Percentiles rank a stretch among this genome's conserved stretches.
Conservation (phyloP, 2,329 filamentous ascomycete genomes). For the Leptographium radiaticola region DNA sequence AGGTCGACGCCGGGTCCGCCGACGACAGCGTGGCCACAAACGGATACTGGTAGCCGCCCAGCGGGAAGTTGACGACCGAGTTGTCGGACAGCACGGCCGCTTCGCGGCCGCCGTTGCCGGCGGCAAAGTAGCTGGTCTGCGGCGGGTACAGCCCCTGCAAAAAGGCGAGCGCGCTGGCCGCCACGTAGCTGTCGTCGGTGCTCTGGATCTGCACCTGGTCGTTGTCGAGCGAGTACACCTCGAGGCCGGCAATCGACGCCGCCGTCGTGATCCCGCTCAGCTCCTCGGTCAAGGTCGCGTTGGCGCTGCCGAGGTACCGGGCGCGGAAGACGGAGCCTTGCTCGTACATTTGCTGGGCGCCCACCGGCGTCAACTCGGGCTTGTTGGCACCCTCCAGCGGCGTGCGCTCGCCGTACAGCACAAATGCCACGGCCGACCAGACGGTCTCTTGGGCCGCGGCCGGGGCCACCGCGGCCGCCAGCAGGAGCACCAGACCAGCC, state of each 20-base stretch:
- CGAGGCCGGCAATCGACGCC: constrained; percentile 29
- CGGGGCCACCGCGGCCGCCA: neutral
- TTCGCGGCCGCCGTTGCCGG: constrained; percentile 21
- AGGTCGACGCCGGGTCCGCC: constrained; percentile 29
- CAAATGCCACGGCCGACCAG: constrained; percentile 35
- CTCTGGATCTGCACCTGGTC: constrained; percentile 29
- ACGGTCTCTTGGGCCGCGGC: constrained; percentile 17
- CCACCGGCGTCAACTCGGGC: constrained; percentile 33
- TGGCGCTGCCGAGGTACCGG: constrained; percentile 29
- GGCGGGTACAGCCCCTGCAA: constrained; percentile 79
- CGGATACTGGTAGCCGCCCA: constrained; percentile 73
- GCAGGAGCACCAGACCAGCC: neutral
- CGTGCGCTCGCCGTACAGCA: constrained; percentile 41
- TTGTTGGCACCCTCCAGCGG: constrained; percentile 21
- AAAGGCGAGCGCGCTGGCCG: constrained; percentile 61
- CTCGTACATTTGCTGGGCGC: constrained; percentile 36
- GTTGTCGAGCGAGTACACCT: constrained; percentile 32
- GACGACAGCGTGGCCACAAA: constrained; percentile 30
- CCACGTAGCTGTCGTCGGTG: constrained; percentile 33
- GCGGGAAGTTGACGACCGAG: constrained; percentile 46
- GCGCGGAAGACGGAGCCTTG: constrained; percentile 35
- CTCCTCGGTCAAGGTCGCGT: constrained; percentile 12
- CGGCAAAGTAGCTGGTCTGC: constrained; percentile 26
- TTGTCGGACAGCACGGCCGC: constrained; percentile 23
- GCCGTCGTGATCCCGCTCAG: constrained; percentile 16